Evolutionary conservation across 345 rosid genomes (phyloP).

Genomic region (Brassica carinata): DNA sequence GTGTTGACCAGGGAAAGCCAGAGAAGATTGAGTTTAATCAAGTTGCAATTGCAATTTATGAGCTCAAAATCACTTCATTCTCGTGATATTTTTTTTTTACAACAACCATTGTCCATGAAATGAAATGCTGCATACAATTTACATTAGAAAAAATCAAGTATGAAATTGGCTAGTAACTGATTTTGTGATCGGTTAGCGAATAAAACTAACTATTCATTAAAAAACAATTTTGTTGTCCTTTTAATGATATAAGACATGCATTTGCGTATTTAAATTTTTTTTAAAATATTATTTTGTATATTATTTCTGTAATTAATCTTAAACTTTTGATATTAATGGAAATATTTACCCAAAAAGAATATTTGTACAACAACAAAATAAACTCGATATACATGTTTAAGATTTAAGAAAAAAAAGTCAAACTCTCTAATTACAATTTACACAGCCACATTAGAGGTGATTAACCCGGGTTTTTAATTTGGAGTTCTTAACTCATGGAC

Average conservation of each 20-base stretch:
- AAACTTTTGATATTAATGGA: background rate
- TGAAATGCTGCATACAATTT: background rate
- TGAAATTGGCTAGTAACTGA: background rate
- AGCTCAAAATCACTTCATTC: slow-evolving; percentile 18
- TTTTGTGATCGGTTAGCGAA: background rate
- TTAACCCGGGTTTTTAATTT: too few relatives aligned
- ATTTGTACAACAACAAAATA: background rate
- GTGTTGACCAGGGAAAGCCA: slow-evolving; percentile 29
- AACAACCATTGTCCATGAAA: background rate
- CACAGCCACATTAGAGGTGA: slow-evolving; percentile 7
- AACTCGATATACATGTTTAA: background rate
- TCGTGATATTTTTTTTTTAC: slow-evolving; percentile 1
- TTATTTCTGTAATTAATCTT: background rate
- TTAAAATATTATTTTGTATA: too few relatives aligned
- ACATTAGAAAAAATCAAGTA: background rate
- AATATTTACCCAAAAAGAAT: background rate
- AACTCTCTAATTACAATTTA: slow-evolving; percentile 32
- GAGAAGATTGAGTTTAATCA: background rate
- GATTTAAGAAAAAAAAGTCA: background rate
- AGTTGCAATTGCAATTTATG: background rate
- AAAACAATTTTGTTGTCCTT: background rate
- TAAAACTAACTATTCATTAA: background rate
- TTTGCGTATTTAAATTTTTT: background rate
- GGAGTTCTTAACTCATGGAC: too few relatives aligned
- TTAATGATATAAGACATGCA: background rate